Evolutionary conservation across 139 green algal genomes (phyloP).

Genomic region (Chlorella vulgaris): DNA sequence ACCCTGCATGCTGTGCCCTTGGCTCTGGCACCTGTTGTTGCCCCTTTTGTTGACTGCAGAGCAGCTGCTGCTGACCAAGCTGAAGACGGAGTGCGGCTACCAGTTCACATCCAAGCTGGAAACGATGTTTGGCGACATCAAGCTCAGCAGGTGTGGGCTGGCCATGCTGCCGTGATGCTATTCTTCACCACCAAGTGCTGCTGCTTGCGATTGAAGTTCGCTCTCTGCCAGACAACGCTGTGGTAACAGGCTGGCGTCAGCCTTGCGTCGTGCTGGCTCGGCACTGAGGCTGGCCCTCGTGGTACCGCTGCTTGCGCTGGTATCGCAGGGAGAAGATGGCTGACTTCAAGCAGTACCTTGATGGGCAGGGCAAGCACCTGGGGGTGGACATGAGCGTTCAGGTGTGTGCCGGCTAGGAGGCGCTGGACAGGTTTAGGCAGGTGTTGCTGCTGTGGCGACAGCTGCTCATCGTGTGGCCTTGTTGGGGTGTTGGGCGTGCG

Average conservation of each 20-base stretch:
- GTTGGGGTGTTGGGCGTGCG: too few relatives aligned
- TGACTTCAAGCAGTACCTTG: slow-evolving; percentile 74
- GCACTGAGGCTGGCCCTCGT: too few relatives aligned
- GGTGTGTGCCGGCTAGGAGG: slow-evolving; percentile 53
- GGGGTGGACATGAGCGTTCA: slow-evolving; percentile 84
- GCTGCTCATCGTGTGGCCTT: too few relatives aligned
- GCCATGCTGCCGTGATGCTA: background rate
- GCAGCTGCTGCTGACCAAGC: slow-evolving; percentile 92
- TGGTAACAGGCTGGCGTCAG: too few relatives aligned
- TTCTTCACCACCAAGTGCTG: background rate
- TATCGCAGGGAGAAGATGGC: slow-evolving; percentile 76
- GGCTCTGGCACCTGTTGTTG: too few relatives aligned
- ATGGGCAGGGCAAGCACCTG: slow-evolving; percentile 45
- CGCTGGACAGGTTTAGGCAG: background rate
- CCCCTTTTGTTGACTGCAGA: slow-evolving; percentile 61
- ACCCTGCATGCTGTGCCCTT: background rate
- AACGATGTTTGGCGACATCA: slow-evolving; percentile 99
- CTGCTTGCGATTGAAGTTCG: too few relatives aligned
- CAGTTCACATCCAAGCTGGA: slow-evolving; percentile 99
- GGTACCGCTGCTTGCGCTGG: background rate
- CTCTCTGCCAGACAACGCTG: too few relatives aligned
- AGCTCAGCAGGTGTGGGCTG: slow-evolving; percentile 60
- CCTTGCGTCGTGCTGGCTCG: too few relatives aligned
- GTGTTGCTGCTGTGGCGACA: too few relatives aligned
- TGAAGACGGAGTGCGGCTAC: slow-evolving; percentile 99